Percentiles rank a stretch among this genome's conserved stretches.
phyloP scores from a whole-genome alignment of 495 filamentous ascomycete genomes.

The Aspergillus biplanus region DNA sequence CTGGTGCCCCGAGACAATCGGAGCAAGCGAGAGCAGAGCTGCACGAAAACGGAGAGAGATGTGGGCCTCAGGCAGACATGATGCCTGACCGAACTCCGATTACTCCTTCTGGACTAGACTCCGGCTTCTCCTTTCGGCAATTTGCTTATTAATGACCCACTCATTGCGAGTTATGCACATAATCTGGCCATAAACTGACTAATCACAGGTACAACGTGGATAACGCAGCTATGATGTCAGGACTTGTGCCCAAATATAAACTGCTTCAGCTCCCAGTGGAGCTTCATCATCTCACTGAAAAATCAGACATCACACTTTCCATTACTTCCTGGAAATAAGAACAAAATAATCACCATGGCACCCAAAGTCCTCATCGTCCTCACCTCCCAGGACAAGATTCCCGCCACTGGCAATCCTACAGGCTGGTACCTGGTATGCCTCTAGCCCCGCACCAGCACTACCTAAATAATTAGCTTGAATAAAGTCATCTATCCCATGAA shows the following conservation, averaged over 20 bases:
- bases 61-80: no score
- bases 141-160: no score
- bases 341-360: slow-evolving; percentile 23
- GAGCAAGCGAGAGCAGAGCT: no score
- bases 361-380: slow-evolving; percentile 69
- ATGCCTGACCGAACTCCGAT: background rate
- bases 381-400: slow-evolving; percentile 59
- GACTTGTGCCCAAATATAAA: no score
- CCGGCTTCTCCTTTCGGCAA: background rate
- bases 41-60: no score
- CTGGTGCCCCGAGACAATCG: no score
- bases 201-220: no score
- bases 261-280: no score
- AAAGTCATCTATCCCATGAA: no score
- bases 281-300: background rate
- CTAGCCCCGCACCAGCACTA: no score
- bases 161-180: no score
- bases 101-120: background rate
- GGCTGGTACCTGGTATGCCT: slow-evolving; percentile 66
- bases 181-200: no score
- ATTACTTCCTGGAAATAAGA: background rate
- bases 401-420: slow-evolving; percentile 54
- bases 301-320: background rate
- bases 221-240: background rate
- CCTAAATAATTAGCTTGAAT: background rate